Conservation (phyloP, 495 filamentous ascomycete genomes). For the Penicillium ucsense region DNA sequence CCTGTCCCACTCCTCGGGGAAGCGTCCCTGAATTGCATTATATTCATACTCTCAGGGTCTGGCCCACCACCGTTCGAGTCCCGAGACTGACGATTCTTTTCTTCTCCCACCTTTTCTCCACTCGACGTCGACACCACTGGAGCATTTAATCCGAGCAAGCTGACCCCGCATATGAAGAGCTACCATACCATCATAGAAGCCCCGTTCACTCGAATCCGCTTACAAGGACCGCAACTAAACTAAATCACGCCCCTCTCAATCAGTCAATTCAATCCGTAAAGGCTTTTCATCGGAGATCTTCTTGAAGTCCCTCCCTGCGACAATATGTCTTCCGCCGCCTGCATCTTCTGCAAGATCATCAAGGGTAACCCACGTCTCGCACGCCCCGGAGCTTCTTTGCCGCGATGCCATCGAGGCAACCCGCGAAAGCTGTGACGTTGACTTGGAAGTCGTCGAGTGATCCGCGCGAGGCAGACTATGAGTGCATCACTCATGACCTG, state of each 20-base stretch:
- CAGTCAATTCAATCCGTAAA: too few relatives aligned
- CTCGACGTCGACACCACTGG: background rate
- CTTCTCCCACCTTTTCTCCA: background rate
- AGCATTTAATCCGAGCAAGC: background rate
- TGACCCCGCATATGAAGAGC: slow-evolving; percentile 6
- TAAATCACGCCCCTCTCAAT: too few relatives aligned
- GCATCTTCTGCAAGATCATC: slow-evolving; percentile 98
- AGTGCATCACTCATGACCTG: too few relatives aligned
- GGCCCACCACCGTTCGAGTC: slow-evolving; percentile 18
- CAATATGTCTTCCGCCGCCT: slow-evolving; percentile 48
- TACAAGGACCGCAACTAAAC: too few relatives aligned
- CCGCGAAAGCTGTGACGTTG: too few relatives aligned
- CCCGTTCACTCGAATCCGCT: too few relatives aligned
- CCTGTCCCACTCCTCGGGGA: slow-evolving; percentile 39
- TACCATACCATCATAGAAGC: background rate
- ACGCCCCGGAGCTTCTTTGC: too few relatives aligned
- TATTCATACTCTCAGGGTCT: background rate
- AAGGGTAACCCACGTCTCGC: slow-evolving; percentile 49
- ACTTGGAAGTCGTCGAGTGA: too few relatives aligned
- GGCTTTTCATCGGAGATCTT: too few relatives aligned
- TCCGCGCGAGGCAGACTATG: too few relatives aligned
- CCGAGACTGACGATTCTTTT: slow-evolving; percentile 3
- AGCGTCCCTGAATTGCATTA: background rate
- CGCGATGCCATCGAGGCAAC: too few relatives aligned
- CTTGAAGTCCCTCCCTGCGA: background rate